A percentile compares a stretch with the other conserved stretches of the same genome.
Evolutionary conservation across 192 early-diverging fungal species (phyloP).

Genomic region (Phycomyces nitens): DNA sequence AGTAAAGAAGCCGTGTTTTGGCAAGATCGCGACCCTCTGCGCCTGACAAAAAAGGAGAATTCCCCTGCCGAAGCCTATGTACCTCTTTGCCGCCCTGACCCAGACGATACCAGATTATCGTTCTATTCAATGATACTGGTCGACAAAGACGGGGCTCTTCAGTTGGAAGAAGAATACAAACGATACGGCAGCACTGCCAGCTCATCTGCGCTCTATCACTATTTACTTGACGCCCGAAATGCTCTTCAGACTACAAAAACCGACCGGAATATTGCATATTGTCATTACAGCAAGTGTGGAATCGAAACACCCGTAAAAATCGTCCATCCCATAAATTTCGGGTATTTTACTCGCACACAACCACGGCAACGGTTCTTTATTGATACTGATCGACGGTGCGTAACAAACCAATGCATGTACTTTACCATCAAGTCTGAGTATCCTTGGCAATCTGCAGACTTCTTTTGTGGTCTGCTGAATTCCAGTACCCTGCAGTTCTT

Average conservation of each 20-base stretch:
- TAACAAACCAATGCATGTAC: conserved; percentile 62
- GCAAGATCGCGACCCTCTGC: conserved; percentile 37
- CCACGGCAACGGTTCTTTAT: conserved; percentile 58
- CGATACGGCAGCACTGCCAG: conserved; percentile 23
- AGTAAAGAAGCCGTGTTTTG: conserved; percentile 47
- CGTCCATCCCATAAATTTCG: conserved; percentile 58
- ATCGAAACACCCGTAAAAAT: conserved; percentile 46
- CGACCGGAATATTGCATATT: conserved; percentile 43
- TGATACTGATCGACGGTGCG: conserved; percentile 35
- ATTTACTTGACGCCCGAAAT: conserved; percentile 44
- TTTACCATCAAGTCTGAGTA: conserved; percentile 34
- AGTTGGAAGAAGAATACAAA: conserved; percentile 27
- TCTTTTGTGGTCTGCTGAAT: conserved; percentile 42
- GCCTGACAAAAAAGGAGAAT: conserved; percentile 52
- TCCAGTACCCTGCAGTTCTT: conserved; percentile 47
- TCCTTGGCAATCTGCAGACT: conserved; percentile 19
- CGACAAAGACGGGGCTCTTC: conserved; percentile 45
- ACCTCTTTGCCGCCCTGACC: conserved; percentile 20
- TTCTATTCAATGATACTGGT: conserved; percentile 55
- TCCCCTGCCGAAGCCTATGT: conserved; percentile 55
- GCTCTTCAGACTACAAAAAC: conserved; percentile 43
- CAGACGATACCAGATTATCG: conserved; percentile 7
- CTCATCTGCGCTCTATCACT: conserved; percentile 36
- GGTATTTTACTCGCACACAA: conserved; percentile 48
- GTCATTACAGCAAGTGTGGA: conserved; percentile 52